Conservation (phyloP, 164 flowering plant species). For the Chimonanthus praecox region DNA sequence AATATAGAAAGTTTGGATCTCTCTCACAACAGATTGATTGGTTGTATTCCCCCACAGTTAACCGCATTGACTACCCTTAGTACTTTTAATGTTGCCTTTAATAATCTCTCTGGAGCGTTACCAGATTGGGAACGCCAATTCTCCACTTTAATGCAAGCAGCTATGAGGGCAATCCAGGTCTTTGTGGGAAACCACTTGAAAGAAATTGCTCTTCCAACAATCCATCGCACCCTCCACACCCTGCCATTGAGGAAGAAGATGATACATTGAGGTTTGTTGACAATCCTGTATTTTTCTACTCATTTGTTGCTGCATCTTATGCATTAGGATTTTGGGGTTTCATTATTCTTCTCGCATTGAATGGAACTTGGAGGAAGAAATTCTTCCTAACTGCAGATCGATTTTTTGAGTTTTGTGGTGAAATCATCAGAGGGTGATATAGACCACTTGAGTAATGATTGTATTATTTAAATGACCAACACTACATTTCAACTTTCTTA, state of each 20-base stretch:
- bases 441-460: too few species aligned
- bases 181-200: not conserved
- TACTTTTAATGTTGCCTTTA: conserved; percentile 6
- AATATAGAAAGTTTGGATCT: conserved; percentile 8
- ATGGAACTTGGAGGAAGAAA: not conserved
- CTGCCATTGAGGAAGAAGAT: not conserved
- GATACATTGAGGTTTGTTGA: not conserved
- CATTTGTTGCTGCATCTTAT: not conserved
- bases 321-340: conserved; percentile 4
- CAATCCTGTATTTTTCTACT: not conserved
- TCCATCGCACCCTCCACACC: not conserved
- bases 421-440: too few species aligned
- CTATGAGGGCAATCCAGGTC: not conserved
- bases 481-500: too few species aligned
- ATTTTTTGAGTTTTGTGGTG: not conserved
- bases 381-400: not conserved
- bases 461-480: too few species aligned
- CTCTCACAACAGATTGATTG: not conserved
- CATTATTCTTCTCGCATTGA: not conserved
- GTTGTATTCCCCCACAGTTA: not conserved
- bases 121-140: not conserved
- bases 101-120: not conserved
- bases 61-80: not conserved
- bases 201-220: conserved; percentile 2
- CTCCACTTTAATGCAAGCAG: not conserved